Evolutionary conservation across 805 yeast genomes (phyloP).

Genomic region (Ogataea nitratoaversa): DNA sequence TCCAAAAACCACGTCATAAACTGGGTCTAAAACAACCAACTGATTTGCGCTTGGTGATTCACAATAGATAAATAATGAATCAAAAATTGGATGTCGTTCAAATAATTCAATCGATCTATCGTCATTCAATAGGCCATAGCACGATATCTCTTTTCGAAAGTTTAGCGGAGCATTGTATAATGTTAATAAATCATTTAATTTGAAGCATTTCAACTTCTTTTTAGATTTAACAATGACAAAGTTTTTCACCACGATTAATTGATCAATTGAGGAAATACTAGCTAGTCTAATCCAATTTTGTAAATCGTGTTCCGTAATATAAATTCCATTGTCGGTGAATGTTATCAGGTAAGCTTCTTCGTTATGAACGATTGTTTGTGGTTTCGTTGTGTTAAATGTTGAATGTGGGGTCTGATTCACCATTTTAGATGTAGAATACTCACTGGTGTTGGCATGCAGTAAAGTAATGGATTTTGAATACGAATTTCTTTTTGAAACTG

Average conservation of each 20-base stretch:
- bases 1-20: not conserved
- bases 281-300: constrained; percentile 1
- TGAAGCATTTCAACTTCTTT: not conserved
- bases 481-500: too few species aligned
- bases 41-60: not conserved
- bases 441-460: too few species aligned
- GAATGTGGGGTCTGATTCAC: too few species aligned
- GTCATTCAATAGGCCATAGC: not conserved
- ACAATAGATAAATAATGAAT: not conserved
- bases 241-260: not conserved
- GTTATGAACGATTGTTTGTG: not conserved
- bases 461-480: too few species aligned
- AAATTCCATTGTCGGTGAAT: not conserved
- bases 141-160: not conserved
- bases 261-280: not conserved
- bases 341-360: not conserved
- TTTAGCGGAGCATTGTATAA: not conserved
- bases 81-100: not conserved
- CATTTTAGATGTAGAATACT: too few species aligned
- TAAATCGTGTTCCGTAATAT: not conserved
- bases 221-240: not conserved
- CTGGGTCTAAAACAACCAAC: constrained; percentile 1
- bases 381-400: not conserved
- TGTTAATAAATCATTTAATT: not conserved
- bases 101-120: not conserved